phyloP scores from a whole-genome alignment of 2,329 filamentous ascomycete genomes.

The Raffaelea arxii region DNA sequence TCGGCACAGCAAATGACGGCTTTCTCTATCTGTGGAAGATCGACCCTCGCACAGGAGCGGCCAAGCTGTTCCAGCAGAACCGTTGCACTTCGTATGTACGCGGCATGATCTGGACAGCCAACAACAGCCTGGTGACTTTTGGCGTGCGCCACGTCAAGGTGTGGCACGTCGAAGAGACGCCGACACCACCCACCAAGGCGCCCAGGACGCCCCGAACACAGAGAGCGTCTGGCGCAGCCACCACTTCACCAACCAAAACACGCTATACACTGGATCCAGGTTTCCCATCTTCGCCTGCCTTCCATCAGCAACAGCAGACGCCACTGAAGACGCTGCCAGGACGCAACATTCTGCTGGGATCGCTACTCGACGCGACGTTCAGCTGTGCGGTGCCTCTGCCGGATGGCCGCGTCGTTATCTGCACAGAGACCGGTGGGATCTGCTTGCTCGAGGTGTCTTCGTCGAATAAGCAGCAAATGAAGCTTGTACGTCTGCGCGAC shows the following conservation, averaged over 20 bases:
- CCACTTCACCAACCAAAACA: conserved; percentile 44
- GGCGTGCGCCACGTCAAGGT: conserved; percentile 89
- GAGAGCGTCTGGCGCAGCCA: too few relatives aligned
- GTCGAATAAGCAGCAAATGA: conserved; percentile 64
- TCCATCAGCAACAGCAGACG: conserved; percentile 11
- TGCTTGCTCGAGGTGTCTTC: conserved; percentile 80
- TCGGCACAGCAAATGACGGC: conserved; percentile 84
- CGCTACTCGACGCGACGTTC: conserved; percentile 75
- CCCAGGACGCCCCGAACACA: too few relatives aligned
- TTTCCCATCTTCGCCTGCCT: conserved; percentile 21
- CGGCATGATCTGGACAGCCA: conserved; percentile 86
- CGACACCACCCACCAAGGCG: conserved; percentile 15
- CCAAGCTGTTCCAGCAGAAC: conserved; percentile 74
- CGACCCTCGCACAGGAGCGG: conserved; percentile 69
- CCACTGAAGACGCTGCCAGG: conserved; percentile 64
- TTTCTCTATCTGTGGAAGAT: conserved; percentile 89
- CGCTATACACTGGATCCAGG: conserved; percentile 38
- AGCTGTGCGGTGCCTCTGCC: conserved; percentile 66
- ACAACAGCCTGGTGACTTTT: conserved; percentile 68
- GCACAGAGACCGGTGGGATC: conserved; percentile 81
- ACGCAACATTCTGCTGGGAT: conserved; percentile 77
- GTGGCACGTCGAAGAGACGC: conserved; percentile 70
- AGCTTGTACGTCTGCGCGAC: conserved; percentile 55
- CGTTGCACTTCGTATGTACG: conserved; percentile 83
- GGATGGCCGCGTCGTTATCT: conserved; percentile 67